These are phyloP conservation scores for Silybum marianum DNA, from an alignment of 129 eudicot genomes.

Conservation along the genomic window DNA sequence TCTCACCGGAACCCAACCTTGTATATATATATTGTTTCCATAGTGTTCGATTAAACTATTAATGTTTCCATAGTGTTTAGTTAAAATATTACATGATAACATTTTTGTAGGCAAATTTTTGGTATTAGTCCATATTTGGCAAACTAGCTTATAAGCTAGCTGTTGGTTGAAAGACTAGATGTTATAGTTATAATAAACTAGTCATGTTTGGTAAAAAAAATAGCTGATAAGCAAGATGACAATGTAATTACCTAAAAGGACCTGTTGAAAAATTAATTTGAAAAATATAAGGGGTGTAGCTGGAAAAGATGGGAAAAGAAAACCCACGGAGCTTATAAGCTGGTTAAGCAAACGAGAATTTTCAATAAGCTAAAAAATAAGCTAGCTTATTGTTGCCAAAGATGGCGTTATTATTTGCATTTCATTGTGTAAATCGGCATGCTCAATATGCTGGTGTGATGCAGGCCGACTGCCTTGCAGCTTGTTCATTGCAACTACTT, in stretches of 20 bases:
- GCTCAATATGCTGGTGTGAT: conserved; percentile 30
- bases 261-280: background rate
- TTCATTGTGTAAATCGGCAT: background rate
- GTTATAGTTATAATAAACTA: background rate
- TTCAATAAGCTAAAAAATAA: background rate
- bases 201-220: background rate
- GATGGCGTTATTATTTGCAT: background rate
- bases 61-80: background rate
- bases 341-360: background rate
- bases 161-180: background rate
- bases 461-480: conserved; percentile 81
- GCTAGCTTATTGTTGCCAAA: background rate
- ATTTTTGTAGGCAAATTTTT: background rate
- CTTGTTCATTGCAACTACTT: conserved; percentile 85
- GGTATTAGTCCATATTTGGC: background rate
- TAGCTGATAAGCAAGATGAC: background rate
- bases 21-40: background rate
- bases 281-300: background rate
- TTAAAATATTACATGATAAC: background rate
- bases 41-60: background rate
- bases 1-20: too few relatives aligned
- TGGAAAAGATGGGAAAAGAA: background rate
- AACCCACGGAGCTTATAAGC: background rate
- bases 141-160: background rate
- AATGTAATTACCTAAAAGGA: background rate